Evolutionary conservation across 2,329 filamentous ascomycete genomes (phyloP), one percentile per base, ranked within the genome.

Genomic region (Hirsutella rhossiliensis): DNA sequence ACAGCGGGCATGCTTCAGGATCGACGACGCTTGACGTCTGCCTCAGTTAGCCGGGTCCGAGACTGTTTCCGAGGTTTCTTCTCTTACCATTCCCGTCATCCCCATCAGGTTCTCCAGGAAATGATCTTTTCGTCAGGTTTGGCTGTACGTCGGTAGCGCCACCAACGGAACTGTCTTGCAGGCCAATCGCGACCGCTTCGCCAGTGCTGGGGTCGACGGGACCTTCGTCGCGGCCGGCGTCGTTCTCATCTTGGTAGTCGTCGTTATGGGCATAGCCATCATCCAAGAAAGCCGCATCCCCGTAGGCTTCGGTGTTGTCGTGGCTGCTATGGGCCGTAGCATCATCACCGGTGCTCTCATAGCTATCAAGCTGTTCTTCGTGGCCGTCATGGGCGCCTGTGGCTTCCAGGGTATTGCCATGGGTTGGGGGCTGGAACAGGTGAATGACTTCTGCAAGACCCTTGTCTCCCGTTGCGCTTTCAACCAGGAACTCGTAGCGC

Each of bases 21-120:
- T 45, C 73, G 72, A 56, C 66, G 68, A 53, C 73, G 73, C 62
- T 75, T 78, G 59, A 63, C 56, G 56, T 73, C 73, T 63, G 52
- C 46, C 34, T 49, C 47, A 13, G 28, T 46, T 44, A 46, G 45
- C 39, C 27, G 9, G 29, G 4, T 17, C 36, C 18, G 12, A 19
- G 11, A 18, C 20, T 36, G 15, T 19, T 11, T 36, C 17, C 38
- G 11, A 41, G 31, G 37, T 18, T 31, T 12, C 28, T 42, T 20
- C 29, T 30, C 44, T 20, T 56, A 62, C 58, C 59, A 49, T 61
- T 56, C 46, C 60, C 58, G 45, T 60, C 60, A 52, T 61, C 62
- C 45, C 52, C 51, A 44, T 58, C 60, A 40, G 47, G 23, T 5
- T 41, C 42, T 11, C 23, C 13, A 7, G 45, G 42, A 7, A 12